Evolutionary conservation across 371 early-diverging fungal genomes (phyloP).

Genomic region (Mycotypha africana): DNA sequence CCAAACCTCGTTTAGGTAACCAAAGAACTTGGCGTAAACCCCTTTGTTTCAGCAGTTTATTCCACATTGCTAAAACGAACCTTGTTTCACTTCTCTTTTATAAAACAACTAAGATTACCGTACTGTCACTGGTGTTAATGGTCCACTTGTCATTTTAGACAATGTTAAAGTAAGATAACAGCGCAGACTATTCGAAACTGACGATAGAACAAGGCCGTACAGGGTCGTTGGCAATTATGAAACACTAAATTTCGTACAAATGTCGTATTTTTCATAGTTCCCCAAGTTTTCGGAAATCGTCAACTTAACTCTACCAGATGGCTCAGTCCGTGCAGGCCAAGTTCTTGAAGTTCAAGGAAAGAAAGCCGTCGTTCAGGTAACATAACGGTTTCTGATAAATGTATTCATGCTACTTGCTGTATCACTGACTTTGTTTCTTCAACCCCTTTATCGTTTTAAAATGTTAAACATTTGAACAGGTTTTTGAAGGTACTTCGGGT

Average conservation of each 20-base stretch:
- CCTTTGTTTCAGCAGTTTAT: too few relatives aligned
- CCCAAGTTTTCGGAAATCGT: conserved; percentile 99
- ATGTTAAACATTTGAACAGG: conserved; percentile 54
- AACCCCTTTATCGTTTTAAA: conserved; percentile 3
- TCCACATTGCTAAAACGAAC: too few relatives aligned
- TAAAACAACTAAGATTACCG: conserved; percentile 99
- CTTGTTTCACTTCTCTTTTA: too few relatives aligned
- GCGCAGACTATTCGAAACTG: background rate
- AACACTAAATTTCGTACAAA: too few relatives aligned
- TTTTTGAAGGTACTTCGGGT: conserved; percentile 99
- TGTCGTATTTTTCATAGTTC: conserved; percentile 55
- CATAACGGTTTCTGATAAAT: background rate
- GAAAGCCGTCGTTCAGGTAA: conserved; percentile 96
- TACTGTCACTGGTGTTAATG: conserved; percentile 99
- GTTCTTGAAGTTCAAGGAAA: conserved; percentile 99
- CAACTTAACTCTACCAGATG: conserved; percentile 96
- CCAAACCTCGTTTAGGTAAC: conserved; percentile 88
- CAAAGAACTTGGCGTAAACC: too few relatives aligned
- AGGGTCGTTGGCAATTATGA: too few relatives aligned
- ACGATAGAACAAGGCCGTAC: background rate
- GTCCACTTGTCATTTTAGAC: conserved; percentile 99
- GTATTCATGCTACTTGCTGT: background rate
- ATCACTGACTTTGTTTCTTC: background rate
- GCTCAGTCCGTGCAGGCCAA: conserved; percentile 95
- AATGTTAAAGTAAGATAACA: conserved; percentile 85